Evolutionary conservation across 1,139 yeast genomes (phyloP), one percentile per base, ranked within the genome.

Genomic region (Lodderomyces elongisporus): DNA sequence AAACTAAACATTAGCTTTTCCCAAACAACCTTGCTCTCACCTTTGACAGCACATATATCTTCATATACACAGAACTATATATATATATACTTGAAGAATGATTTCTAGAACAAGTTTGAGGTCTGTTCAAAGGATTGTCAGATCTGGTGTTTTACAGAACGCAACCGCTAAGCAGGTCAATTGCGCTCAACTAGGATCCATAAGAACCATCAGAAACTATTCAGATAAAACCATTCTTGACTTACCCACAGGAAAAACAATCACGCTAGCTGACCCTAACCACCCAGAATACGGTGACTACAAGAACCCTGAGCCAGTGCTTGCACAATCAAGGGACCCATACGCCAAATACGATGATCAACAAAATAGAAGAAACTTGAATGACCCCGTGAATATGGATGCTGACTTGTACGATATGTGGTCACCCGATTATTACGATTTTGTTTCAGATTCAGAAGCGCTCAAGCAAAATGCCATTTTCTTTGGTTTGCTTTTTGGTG

Each of bases 321-420:
- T 76, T 51, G 81, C 83, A 41, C 80, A 71, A 55, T 58, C 65
- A 48, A 78, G 80, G 57, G 80, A 76, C 54, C 94, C 93, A 31
- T 77, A 80, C 52, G 68, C 60, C 41, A 79, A 75, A 52, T 85
- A 80, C 59, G 94, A 85, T 54, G 93, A 84, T 56, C 85, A 68
- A 49, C 95, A 85, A 60, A 76, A 79, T 56, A 76, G 91, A 65
- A 79, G 94, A 62, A 84, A 85, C 66, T 63, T 74, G 45, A 74
- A 76, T 44, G 91, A 85, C 44, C 85, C 88, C 28, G 58, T 83
- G 41, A 75, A 79, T 51, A 77, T 77, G 35, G 75, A 79, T 46
- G 84, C 79, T 46, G 95, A 85, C 52, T 62, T 74, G 54, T 69
- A 79, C 52, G 91, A 85, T 54, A 73, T 84, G 68, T 85, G 95